These are phyloP conservation scores for Davidsoniella virescens DNA, from an alignment of 2,329 filamentous ascomycete genomes.

Conservation along the genomic window DNA sequence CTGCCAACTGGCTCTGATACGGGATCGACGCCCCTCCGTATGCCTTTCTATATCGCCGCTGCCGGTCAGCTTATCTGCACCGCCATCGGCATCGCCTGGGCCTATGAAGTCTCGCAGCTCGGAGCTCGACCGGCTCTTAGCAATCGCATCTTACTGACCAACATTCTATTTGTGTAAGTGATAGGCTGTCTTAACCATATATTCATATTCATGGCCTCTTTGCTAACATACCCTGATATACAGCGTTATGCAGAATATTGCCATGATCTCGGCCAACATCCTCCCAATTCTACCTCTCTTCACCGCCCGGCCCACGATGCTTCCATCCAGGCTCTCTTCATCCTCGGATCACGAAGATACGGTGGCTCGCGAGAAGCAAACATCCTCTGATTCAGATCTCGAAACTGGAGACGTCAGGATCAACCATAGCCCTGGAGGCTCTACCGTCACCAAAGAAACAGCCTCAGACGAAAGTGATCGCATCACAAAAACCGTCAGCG, in stretches of 20 bases:
- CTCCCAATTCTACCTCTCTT: constrained; percentile 21
- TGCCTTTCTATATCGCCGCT: background rate
- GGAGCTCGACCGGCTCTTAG: constrained; percentile 18
- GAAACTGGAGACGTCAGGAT: background rate
- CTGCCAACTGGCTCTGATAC: background rate
- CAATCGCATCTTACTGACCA: constrained; percentile 19
- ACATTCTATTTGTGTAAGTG: constrained; percentile 20
- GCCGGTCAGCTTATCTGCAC: constrained; percentile 15
- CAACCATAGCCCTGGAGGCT: background rate
- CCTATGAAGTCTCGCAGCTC: constrained; percentile 21
- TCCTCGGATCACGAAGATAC: background rate
- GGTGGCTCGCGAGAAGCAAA: too few species aligned
- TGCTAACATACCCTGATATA: background rate
- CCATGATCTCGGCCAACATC: constrained; percentile 23
- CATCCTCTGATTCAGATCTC: background rate
- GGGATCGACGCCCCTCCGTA: background rate
- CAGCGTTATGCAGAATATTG: constrained; percentile 24
- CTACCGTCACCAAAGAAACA: background rate
- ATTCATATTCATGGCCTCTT: background rate
- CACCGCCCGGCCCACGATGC: background rate
- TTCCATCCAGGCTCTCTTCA: background rate
- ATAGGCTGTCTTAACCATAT: background rate
- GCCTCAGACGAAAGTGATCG: background rate
- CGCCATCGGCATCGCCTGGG: constrained; percentile 20
- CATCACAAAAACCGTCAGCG: constrained; percentile 12